Base-by-base conservation (phyloP, 140 eudicot genomes). In the Senecio squalidus region DNA sequence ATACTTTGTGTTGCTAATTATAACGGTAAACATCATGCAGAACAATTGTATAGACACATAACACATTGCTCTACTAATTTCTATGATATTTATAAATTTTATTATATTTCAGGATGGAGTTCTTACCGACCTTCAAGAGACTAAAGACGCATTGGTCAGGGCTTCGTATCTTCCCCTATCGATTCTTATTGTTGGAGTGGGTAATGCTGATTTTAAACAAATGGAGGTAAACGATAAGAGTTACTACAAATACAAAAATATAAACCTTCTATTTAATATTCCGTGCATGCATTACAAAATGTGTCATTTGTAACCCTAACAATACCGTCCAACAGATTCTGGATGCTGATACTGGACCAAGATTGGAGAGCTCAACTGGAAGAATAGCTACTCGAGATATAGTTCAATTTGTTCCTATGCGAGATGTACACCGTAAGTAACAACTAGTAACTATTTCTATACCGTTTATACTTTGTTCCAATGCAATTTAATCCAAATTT, bases 171-270 rank as follows among this genome's bases (percentile, higher is more conserved):
- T 86, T 33, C 97, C 97, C 30, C 81, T 85, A 47, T 86, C 97
- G 6, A 67, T 90, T 67, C 83, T 90, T 39, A 85, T 90, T 40
- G 85, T 90, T 64, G 95, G 97, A 70, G 97, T 90, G 31, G 95
- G 97, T 48, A 25, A 56, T 68, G 97, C 97, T 25, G 95, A 90
- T 81, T 90, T 90, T 57, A 68, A 34, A 60, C 80, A 76, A 34
- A 90, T 90, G 97, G 90, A 90, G 94, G 97, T 90, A 77, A 24
- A 7, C n/a, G n/a, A n/a, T n/a, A n/a, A n/a, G n/a, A n/a, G n/a
- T n/a, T n/a, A 44, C 7, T 15, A 44, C 16, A 22, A 44, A 44
- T 14, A 46, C 13, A 28, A 30, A n/a, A 29, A 25, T 14, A 16
- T 14, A 17, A 44, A 44, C 7, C 49, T 43, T 15, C 1, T 60